These are phyloP conservation scores for Ascosphaera acerosa DNA, from an alignment of 2,329 filamentous ascomycete species.

Conservation along the genomic window DNA sequence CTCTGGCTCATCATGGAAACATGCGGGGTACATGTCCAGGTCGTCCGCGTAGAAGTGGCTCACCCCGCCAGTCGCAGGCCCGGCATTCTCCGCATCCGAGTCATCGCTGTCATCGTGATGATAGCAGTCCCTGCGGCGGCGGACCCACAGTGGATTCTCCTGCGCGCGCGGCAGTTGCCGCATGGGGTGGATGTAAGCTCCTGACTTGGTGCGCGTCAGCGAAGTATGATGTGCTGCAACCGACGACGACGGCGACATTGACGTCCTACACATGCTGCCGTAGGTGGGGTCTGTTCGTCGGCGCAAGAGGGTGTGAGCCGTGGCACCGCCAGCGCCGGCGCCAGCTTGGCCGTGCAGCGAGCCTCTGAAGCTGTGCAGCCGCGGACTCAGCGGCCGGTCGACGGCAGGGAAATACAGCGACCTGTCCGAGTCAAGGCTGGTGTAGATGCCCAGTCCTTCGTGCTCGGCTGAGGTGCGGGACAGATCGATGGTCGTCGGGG, in stretches of 20 bases:
- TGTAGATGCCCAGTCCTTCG: constrained; percentile 29
- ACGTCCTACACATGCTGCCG: neutral
- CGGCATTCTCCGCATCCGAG: too few species aligned
- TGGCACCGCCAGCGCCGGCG: too few species aligned
- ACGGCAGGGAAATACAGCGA: too few species aligned
- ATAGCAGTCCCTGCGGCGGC: too few species aligned
- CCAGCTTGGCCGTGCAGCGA: constrained; percentile 24
- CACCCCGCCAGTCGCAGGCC: too few species aligned
- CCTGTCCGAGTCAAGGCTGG: constrained; percentile 11
- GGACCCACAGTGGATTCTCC: constrained; percentile 2
- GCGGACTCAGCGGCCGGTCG: constrained; percentile 15
- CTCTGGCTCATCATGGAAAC: neutral
- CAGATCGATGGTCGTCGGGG: constrained; percentile 26
- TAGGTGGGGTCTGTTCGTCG: neutral
- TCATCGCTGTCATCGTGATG: too few species aligned
- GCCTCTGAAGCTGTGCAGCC: constrained; percentile 18
- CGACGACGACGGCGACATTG: too few species aligned
- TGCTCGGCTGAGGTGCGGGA: constrained; percentile 30
- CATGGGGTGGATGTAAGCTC: constrained; percentile 26
- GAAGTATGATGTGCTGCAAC: too few species aligned
- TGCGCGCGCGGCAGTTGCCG: constrained; percentile 29
- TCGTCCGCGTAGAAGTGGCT: neutral
- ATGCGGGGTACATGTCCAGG: neutral
- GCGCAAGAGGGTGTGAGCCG: too few species aligned
- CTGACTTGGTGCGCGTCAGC: constrained; percentile 13